phyloP scores from a whole-genome alignment of 495 filamentous ascomycete genomes.

The Recurvomyces mirabilis region DNA sequence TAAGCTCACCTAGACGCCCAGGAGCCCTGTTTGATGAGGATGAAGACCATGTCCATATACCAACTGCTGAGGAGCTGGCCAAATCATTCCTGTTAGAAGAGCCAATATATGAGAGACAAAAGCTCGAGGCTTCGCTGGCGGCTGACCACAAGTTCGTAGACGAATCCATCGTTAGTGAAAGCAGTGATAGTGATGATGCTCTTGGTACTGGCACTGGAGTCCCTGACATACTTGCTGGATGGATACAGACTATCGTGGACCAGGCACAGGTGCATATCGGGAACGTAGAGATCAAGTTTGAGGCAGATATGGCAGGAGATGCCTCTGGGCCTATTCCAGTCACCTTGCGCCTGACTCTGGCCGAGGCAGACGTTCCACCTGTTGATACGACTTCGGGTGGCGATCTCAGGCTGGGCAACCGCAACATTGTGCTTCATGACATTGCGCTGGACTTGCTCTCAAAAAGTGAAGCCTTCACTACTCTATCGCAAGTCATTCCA shows the following conservation, averaged over 20 bases:
- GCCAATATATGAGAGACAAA: slow-evolving; percentile 57
- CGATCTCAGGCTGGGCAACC: neutral
- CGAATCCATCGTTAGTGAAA: slow-evolving; percentile 29
- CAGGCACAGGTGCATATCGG: slow-evolving; percentile 61
- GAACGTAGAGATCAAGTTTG: slow-evolving; percentile 43
- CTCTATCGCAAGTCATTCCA: slow-evolving; percentile 8
- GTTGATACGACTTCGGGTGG: slow-evolving; percentile 36
- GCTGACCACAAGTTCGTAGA: slow-evolving; percentile 55
- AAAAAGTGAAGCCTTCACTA: slow-evolving; percentile 1
- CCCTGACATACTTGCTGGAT: slow-evolving; percentile 70
- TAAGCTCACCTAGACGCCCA: slow-evolving; percentile 24
- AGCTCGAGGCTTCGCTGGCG: slow-evolving; percentile 65
- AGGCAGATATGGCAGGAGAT: slow-evolving; percentile 42
- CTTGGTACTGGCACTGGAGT: slow-evolving; percentile 62
- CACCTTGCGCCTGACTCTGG: slow-evolving; percentile 38
- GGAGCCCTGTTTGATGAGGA: slow-evolving; percentile 28
- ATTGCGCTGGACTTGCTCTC: slow-evolving; percentile 17
- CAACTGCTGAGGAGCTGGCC: slow-evolving; percentile 72
- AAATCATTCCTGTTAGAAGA: slow-evolving; percentile 80
- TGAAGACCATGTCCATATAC: slow-evolving; percentile 41
- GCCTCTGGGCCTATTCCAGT: neutral
- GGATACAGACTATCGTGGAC: slow-evolving; percentile 73
- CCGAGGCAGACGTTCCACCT: slow-evolving; percentile 54
- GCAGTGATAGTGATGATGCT: slow-evolving; percentile 55
- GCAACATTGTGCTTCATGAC: slow-evolving; percentile 7